Conservation (phyloP, 1,139 yeast genomes). For the Suhomyces coccinellae region DNA sequence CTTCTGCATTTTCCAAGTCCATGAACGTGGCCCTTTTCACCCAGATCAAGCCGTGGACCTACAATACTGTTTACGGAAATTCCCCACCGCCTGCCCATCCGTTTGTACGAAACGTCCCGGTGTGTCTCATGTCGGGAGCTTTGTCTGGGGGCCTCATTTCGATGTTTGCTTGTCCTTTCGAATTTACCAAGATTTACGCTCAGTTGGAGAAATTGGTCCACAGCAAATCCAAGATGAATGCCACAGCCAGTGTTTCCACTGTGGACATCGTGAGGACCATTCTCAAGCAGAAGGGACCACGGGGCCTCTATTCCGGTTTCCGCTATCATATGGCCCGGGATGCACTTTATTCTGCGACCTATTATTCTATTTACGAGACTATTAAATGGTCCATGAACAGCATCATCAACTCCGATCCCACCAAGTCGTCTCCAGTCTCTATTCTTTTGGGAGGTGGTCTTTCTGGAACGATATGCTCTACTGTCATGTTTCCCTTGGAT, state of each 20-base stretch:
- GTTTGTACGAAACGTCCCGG: slow-evolving; percentile 58
- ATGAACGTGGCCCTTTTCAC: slow-evolving; percentile 69
- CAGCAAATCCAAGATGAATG: slow-evolving; percentile 18
- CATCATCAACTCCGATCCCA: slow-evolving; percentile 32
- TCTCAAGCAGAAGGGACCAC: slow-evolving; percentile 54
- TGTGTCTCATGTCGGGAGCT: slow-evolving; percentile 64
- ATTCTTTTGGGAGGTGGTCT: slow-evolving; percentile 70
- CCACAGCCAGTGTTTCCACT: slow-evolving; percentile 24
- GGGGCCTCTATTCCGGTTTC: slow-evolving; percentile 73
- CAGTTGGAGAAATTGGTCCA: slow-evolving; percentile 61
- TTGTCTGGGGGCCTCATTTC: slow-evolving; percentile 68
- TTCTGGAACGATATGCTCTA: slow-evolving; percentile 76
- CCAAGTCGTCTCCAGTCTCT: slow-evolving; percentile 34
- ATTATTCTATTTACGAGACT: slow-evolving; percentile 75
- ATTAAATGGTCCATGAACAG: slow-evolving; percentile 51
- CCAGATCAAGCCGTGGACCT: slow-evolving; percentile 51
- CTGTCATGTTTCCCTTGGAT: slow-evolving; percentile 74
- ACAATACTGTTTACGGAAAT: slow-evolving; percentile 26
- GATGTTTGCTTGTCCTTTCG: slow-evolving; percentile 79
- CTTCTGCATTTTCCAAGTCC: slow-evolving; percentile 66
- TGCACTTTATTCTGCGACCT: slow-evolving; percentile 68
- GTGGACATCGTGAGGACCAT: slow-evolving; percentile 50
- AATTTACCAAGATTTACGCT: slow-evolving; percentile 77
- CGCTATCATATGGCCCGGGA: slow-evolving; percentile 68
- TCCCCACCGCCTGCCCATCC: slow-evolving; percentile 29